These are phyloP conservation scores for Tylopilus balloui DNA, from an alignment of 768 basidiomycete species.

Conservation along the genomic window DNA sequence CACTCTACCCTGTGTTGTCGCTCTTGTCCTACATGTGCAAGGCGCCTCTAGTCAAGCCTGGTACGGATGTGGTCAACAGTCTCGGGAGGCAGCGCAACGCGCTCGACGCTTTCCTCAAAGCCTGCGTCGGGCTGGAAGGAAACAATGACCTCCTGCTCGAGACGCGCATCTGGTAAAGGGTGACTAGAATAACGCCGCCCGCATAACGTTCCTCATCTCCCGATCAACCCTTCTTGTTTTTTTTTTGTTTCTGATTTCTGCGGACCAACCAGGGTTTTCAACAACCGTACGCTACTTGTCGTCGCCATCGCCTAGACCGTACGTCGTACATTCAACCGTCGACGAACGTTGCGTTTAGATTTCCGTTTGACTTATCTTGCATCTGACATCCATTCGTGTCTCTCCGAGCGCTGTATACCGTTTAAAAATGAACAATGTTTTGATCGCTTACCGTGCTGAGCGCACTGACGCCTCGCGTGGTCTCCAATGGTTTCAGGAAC, in stretches of 20 bases:
- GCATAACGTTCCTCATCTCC: neutral
- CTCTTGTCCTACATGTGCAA: constrained; percentile 97
- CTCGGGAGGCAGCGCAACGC: constrained; percentile 93
- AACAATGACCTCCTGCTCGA: constrained; percentile 81
- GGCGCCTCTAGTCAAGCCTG: constrained; percentile 94
- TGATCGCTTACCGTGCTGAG: neutral
- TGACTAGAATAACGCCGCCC: neutral
- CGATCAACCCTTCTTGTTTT: neutral
- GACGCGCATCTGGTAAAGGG: constrained; percentile 78
- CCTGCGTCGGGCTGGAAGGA: constrained; percentile 84
- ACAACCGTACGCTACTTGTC: constrained; percentile 10
- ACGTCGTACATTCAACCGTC: constrained; percentile 17
- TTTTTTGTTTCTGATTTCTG: neutral
- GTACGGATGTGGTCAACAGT: constrained; percentile 91
- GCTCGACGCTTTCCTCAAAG: constrained; percentile 90
- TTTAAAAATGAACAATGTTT: constrained; percentile 7
- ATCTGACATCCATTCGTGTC: neutral
- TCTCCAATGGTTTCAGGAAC: no score
- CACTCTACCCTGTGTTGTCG: constrained; percentile 87
- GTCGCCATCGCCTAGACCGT: neutral
- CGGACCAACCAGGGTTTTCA: constrained; percentile 15
- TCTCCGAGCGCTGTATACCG: neutral
- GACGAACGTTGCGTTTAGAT: neutral
- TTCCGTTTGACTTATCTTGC: neutral
- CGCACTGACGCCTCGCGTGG: no score